Evolutionary conservation across 139 green algal species (phyloP).

Genomic region (Chlamydomonas eustigma): DNA sequence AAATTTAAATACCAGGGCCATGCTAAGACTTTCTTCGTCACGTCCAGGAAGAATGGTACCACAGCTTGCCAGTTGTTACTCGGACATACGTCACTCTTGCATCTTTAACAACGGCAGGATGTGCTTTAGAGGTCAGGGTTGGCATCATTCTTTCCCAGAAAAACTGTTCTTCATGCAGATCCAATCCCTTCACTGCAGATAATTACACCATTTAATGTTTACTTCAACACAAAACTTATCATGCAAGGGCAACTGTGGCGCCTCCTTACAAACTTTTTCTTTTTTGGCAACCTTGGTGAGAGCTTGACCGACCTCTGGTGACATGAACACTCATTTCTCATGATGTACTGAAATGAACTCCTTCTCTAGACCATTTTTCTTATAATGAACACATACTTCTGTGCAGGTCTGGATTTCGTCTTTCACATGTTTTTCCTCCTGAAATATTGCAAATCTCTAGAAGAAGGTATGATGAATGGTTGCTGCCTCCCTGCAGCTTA

Average conservation of each 20-base stretch:
- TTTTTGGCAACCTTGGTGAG: slow-evolving; percentile 90
- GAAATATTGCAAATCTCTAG: slow-evolving; percentile 93
- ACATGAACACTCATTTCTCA: background rate
- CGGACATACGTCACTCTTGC: slow-evolving; percentile 90
- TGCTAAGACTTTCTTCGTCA: no score
- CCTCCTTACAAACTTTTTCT: slow-evolving; percentile 97
- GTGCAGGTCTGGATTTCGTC: slow-evolving; percentile 84
- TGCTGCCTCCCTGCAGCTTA: background rate
- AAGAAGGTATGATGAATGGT: slow-evolving; percentile 73
- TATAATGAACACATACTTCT: background rate
- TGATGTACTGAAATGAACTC: background rate
- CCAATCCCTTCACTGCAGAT: background rate
- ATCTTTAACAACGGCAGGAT: slow-evolving; percentile 90
- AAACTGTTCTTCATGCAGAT: background rate
- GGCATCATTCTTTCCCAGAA: background rate
- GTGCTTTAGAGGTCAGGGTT: slow-evolving; percentile 82
- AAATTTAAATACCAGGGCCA: no score
- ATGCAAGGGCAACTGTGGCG: slow-evolving; percentile 91
- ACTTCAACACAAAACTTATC: slow-evolving; percentile 94
- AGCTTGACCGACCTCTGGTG: background rate
- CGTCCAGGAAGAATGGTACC: slow-evolving; percentile 82
- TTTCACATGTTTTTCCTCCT: slow-evolving; percentile 99
- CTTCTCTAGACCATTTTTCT: background rate
- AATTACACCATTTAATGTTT: slow-evolving; percentile 78
- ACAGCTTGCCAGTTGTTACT: slow-evolving; percentile 89